Percentiles rank a stretch among this genome's conserved stretches.
Evolutionary conservation across 345 rosid species (phyloP).

Genomic region (Ceriops decandra): DNA sequence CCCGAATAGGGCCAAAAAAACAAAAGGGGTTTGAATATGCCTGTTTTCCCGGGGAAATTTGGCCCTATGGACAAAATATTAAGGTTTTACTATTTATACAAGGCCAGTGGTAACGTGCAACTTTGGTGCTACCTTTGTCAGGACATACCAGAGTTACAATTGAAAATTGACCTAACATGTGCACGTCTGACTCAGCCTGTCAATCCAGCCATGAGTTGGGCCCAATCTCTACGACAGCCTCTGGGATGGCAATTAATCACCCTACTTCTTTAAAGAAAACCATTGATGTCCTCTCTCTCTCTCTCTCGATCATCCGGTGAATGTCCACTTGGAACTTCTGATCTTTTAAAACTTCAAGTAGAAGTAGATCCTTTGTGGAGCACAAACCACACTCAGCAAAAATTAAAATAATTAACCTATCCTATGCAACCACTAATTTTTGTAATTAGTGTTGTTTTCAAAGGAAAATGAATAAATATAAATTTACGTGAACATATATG

Average conservation of each 20-base stretch:
- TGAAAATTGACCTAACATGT: conserved; percentile 9
- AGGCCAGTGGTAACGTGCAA: neutral
- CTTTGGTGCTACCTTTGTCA: neutral
- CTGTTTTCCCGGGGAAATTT: too few species aligned
- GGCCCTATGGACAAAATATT: too few species aligned
- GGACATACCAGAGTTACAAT: neutral
- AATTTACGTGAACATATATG: neutral
- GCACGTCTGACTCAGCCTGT: conserved; percentile 3
- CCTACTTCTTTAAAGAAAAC: too few species aligned
- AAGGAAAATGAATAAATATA: neutral
- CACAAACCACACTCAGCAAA: too few species aligned
- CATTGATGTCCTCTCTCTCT: too few species aligned
- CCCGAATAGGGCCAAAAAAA: neutral
- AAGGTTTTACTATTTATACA: neutral
- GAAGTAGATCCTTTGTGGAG: too few species aligned
- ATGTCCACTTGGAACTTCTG: too few species aligned
- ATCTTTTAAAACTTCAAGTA: too few species aligned
- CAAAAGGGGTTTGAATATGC: neutral
- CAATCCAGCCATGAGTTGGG: neutral
- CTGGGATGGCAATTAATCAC: too few species aligned
- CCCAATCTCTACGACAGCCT: neutral
- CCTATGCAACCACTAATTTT: too few species aligned
- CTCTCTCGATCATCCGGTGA: too few species aligned
- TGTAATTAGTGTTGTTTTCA: neutral
- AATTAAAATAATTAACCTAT: too few species aligned